Evolutionary conservation across 2,329 filamentous ascomycete species (phyloP).

Genomic region (Alternaria sp.): DNA sequence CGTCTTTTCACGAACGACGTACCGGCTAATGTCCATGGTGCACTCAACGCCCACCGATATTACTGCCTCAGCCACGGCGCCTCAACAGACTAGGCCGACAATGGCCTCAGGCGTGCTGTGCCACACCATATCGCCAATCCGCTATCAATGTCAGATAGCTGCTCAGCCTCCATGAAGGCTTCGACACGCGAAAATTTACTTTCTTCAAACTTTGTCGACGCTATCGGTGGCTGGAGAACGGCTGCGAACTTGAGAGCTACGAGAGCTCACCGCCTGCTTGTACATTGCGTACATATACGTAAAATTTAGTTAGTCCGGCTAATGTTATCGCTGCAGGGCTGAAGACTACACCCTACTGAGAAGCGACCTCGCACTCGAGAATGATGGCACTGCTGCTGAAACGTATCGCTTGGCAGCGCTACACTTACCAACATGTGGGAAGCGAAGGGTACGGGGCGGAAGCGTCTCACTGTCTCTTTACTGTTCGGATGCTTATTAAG

Average conservation of each 20-base stretch:
- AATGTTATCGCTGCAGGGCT: background rate
- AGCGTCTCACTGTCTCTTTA: background rate
- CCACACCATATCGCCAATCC: conserved; percentile 1
- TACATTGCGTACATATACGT: background rate
- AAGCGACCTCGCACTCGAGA: background rate
- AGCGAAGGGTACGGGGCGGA: background rate
- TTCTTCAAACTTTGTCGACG: background rate
- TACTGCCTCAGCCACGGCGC: conserved; percentile 11
- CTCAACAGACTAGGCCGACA: background rate
- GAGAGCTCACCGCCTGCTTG: background rate
- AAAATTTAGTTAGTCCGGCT: background rate
- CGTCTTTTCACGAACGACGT: background rate
- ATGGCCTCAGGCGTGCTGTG: conserved; percentile 7
- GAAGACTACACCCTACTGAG: background rate
- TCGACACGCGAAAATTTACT: background rate
- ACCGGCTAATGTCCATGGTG: background rate
- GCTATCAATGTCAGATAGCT: background rate
- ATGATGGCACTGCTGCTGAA: background rate
- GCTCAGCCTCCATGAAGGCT: conserved; percentile 4
- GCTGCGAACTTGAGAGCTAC: background rate
- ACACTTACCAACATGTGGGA: background rate
- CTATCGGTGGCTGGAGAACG: background rate
- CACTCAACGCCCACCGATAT: background rate
- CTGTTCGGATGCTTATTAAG: background rate
- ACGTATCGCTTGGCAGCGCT: background rate